Conservation (phyloP, 768 basidiomycete species). For the Leccinum uliginosum region DNA sequence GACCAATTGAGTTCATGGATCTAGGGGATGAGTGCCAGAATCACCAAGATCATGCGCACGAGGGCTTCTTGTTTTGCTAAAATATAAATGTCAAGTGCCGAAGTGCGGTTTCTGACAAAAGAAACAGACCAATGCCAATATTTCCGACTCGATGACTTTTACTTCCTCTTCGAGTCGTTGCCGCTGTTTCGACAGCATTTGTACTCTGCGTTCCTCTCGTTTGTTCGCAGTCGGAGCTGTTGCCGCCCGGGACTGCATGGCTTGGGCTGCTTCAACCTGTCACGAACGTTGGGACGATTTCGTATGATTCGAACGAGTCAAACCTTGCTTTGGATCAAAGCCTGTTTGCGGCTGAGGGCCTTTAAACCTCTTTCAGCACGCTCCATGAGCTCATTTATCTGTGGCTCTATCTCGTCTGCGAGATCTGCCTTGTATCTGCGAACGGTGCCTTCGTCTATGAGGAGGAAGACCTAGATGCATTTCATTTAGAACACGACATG, state of each 20-base stretch:
- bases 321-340: slow-evolving; percentile 61
- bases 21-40: not conserved
- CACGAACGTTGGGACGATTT: not conserved
- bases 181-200: slow-evolving; percentile 61
- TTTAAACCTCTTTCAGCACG: slow-evolving; percentile 67
- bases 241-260: slow-evolving; percentile 36
- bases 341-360: slow-evolving; percentile 58
- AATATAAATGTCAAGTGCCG: slow-evolving; percentile 5
- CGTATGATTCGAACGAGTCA: not conserved
- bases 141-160: slow-evolving; percentile 54
- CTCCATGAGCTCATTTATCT: slow-evolving; percentile 69
- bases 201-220: slow-evolving; percentile 60
- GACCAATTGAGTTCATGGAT: not conserved
- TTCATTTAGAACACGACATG: slow-evolving; percentile 8
- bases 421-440: slow-evolving; percentile 70
- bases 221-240: slow-evolving; percentile 55
- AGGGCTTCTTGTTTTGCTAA: slow-evolving; percentile 22
- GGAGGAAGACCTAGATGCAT: slow-evolving; percentile 59
- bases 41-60: not conserved
- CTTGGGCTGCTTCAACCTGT: slow-evolving; percentile 54
- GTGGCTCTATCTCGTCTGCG: slow-evolving; percentile 77
- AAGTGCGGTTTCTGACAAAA: not conserved
- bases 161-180: slow-evolving; percentile 65
- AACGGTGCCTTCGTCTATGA: slow-evolving; percentile 71
- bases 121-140: slow-evolving; percentile 47